Base-by-base conservation (phyloP, 257 asterid genomes). In the Ocimum tenuiflorum region DNA sequence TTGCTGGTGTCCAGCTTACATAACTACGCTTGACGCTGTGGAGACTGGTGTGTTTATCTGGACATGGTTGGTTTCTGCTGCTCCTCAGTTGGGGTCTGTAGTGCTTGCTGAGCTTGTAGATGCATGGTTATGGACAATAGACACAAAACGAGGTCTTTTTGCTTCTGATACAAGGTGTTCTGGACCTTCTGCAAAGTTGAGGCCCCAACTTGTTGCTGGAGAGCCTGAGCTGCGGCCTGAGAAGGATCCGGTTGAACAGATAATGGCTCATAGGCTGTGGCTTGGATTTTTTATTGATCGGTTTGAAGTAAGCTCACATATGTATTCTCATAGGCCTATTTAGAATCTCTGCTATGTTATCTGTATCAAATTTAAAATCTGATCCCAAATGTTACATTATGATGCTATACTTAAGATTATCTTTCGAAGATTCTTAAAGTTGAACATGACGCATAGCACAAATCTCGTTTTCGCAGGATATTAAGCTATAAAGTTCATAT, bases 1-100 rank as follows among this genome's bases (percentile, higher is more conserved):
- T 76, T 94, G 99, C 88, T 94, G 99, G 99, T 94, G 97, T 81
- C 99, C 99, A 57, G 99, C 97, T 72, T 94, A 94, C 85, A 85
- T 94, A 77, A 76, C 91, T 68, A 90, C 96, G 24, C 80, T 87
- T 66, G 95, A 94, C 69, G 97, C 99, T 9, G 91, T 88, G 82
- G 97, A 94, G 72, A 94, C 97, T 68, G 99, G 99, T 7, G 95
- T 94, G 63, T 94, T 83, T 76, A 79, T 88, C 75, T 94, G 99
- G 97, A 90, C 96, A 41, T 94, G 99, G 99, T 73, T 94, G 67
- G 99, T 94, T 74, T 88, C 99, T 65, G 99, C 99, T 73, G 95
- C 99, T 70, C 99, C 97, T 76, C 88, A 83, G 75, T 76, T 88
- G 88, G 96, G 99, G 68, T 80, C 99, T 64, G 81, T 88, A 63